Evolutionary conservation across 495 filamentous ascomycete species (phyloP), one percentile per base, ranked within the genome.

Genomic region (Bacidia gigantensis): DNA sequence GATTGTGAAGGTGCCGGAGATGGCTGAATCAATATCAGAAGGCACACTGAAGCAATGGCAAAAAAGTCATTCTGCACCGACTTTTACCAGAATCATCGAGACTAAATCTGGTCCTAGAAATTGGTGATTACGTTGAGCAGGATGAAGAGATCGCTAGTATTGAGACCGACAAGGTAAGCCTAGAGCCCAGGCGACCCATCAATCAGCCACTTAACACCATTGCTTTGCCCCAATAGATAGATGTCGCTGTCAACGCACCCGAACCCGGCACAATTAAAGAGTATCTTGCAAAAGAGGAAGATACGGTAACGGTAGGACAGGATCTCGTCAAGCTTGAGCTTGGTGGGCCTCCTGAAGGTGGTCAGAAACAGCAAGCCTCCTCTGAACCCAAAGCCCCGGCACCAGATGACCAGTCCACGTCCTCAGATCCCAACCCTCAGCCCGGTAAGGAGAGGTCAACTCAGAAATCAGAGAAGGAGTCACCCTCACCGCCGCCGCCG

Each of bases 121-220:
- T 95, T 64, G 92, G 92, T 51, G 93, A 99, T 70, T 92, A 78
- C 60, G 89, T 99, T 14, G 86, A 92, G 71, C 82, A 83, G 62
- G 93, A 97, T 62, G 93, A 99, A 68, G 93, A 97, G 66, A 92
- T 99, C 63, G 93, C 92, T 25, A 95, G 93, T 29, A 99, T 99
- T 64, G 92, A 99, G 69, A 99, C 92, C n/a, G 93, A 99, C 75
- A 99, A 99, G 85, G 89, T 89, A 74, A 56, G 67, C 39, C 26
- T 17, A 26, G 12, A 35, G 21, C 3, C 11, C 2, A 18, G n/a
- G 14, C n/a, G n/a, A 10, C 2, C 0, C 9, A 10, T 2, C 3
- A 47, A 40, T 18, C 48, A 46, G 46, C 29, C 49, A n/a, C 26
- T 60, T 48, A 29, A 55, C 43, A 7, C 35, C 5, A 5, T 17